Conservation (phyloP, 2,329 filamentous ascomycete species). For the Aspergillus texensis region DNA sequence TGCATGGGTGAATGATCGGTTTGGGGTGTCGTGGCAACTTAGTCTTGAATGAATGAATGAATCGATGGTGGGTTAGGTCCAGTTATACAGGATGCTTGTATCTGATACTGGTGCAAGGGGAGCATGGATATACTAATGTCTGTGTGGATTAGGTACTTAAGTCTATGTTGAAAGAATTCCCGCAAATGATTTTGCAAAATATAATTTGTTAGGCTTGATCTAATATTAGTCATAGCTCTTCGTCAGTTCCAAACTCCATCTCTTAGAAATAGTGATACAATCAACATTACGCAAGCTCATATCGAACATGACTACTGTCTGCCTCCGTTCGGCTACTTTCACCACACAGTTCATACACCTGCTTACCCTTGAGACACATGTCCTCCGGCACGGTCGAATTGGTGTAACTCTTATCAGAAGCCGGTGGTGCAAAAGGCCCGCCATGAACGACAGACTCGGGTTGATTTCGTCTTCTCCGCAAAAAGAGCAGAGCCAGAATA, state of each 20-base stretch:
- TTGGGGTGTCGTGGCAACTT: neutral
- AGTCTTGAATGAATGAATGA: neutral
- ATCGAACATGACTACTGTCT: neutral
- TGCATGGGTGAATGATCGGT: neutral
- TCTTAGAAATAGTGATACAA: too few relatives aligned
- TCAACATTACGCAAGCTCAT: neutral
- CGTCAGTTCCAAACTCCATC: too few relatives aligned
- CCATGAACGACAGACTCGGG: neutral
- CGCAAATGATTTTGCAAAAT: too few relatives aligned
- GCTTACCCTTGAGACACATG: neutral
- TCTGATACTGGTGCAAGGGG: rapidly evolving
- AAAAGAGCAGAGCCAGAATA: neutral
- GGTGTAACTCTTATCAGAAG: too few relatives aligned
- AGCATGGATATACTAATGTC: too few relatives aligned
- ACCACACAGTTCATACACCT: neutral
- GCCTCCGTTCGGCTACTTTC: neutral
- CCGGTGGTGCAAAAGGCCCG: neutral
- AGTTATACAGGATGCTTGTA: neutral
- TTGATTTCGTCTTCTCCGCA: neutral
- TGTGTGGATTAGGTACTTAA: too few relatives aligned
- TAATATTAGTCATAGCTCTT: neutral
- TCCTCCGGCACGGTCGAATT: neutral
- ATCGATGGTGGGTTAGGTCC: too few relatives aligned
- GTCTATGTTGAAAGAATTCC: too few relatives aligned
- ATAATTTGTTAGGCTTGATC: neutral